Evolutionary conservation across 2,329 filamentous ascomycete species (phyloP).

Genomic region (Samsoniella hepiali): DNA sequence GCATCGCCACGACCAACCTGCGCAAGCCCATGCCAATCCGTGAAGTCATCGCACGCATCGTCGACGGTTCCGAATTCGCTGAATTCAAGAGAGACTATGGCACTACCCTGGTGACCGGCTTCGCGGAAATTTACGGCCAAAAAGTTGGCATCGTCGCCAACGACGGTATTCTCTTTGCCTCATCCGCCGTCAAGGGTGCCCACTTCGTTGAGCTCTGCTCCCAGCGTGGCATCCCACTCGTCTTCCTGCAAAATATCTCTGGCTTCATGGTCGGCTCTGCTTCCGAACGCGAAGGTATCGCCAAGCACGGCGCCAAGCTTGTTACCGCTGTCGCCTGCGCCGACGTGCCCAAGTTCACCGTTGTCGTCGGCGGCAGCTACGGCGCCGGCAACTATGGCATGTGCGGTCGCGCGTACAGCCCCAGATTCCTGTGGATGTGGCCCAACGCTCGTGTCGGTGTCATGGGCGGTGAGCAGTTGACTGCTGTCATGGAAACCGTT

Average conservation of each 20-base stretch:
- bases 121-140: conserved; percentile 85
- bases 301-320: conserved; percentile 95
- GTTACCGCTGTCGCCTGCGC: conserved; percentile 94
- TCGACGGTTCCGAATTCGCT: conserved; percentile 84
- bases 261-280: conserved; percentile 98
- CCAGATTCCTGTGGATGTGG: conserved; percentile 93
- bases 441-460: conserved; percentile 94
- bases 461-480: conserved; percentile 92
- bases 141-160: conserved; percentile 92
- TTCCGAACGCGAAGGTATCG: conserved; percentile 90
- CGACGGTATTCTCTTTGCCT: conserved; percentile 90
- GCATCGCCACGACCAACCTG: conserved; percentile 87
- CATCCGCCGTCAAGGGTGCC: conserved; percentile 85
- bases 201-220: conserved; percentile 96
- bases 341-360: conserved; percentile 93
- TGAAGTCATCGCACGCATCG: conserved; percentile 88
- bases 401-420: conserved; percentile 93
- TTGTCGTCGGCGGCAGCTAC: conserved; percentile 89
- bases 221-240: conserved; percentile 81
- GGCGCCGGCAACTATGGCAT: conserved; percentile 98
- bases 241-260: conserved; percentile 95
- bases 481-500: conserved; percentile 91
- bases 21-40: conserved; percentile 80
- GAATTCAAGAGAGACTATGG: conserved; percentile 96
- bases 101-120: conserved; percentile 84